Evolutionary conservation across 352 stramenopile species (phyloP).

Genomic region (Phytophthora meadii): DNA sequence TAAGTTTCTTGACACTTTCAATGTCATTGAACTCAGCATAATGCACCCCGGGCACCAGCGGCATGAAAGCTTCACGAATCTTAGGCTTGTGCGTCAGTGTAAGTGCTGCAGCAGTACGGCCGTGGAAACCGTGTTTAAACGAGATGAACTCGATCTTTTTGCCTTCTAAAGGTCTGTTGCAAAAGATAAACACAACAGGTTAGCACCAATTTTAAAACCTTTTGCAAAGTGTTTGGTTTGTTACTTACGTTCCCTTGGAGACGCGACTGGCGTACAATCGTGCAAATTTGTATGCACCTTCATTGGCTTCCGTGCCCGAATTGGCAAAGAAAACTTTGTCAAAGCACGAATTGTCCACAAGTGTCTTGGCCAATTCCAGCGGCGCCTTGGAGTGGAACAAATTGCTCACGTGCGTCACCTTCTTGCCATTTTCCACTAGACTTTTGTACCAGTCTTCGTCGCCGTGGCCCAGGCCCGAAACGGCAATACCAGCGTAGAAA

Average conservation of each 20-base stretch:
- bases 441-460: conserved; percentile 88
- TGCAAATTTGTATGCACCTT: conserved; percentile 90
- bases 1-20: conserved; percentile 75
- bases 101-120: conserved; percentile 75
- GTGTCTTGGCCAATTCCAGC: conserved; percentile 93
- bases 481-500: conserved; percentile 95
- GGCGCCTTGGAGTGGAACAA: conserved; percentile 97
- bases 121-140: conserved; percentile 90
- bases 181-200: conserved; percentile 5
- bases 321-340: conserved; percentile 99
- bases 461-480: conserved; percentile 88
- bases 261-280: conserved; percentile 77
- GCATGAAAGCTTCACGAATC: conserved; percentile 86
- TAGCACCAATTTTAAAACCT: not conserved
- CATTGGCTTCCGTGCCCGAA: conserved; percentile 92
- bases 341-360: conserved; percentile 96
- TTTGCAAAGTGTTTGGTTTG: conserved; percentile 1
- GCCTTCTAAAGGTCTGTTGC: conserved; percentile 62
- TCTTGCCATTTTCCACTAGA: conserved; percentile 66
- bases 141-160: conserved; percentile 88
- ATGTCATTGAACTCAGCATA: conserved; percentile 87
- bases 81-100: conserved; percentile 91
- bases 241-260: conserved; percentile 71
- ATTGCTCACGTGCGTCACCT: conserved; percentile 96
- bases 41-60: conserved; percentile 77